Evolutionary conservation across 148 eudicot genomes (phyloP).

Genomic region (Polygonum maritimum): DNA sequence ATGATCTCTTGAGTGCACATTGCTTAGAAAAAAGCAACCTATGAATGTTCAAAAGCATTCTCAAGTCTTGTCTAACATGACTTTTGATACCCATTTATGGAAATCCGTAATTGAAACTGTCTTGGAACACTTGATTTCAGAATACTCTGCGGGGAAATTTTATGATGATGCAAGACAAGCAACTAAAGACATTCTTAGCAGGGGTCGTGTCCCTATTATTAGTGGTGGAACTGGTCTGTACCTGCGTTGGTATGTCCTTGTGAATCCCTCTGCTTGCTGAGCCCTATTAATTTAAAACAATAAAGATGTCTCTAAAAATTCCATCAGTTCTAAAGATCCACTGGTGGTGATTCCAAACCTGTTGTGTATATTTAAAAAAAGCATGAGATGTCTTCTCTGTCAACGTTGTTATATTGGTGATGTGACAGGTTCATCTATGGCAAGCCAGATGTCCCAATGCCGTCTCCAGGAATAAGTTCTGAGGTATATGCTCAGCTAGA

Average conservation of each 20-base stretch:
- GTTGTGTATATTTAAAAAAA: not conserved
- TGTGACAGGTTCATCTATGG: conserved; percentile 77
- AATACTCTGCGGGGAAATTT: conserved; percentile 87
- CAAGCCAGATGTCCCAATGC: conserved; percentile 90
- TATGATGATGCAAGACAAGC: conserved; percentile 81
- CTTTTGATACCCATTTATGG: not conserved
- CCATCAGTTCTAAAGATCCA: not conserved
- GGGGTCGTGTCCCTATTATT: conserved; percentile 81
- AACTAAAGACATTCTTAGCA: conserved; percentile 64
- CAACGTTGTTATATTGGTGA: not conserved
- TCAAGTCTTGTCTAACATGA: not conserved
- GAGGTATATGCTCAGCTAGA: conserved; percentile 71
- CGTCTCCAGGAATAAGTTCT: conserved; percentile 58
- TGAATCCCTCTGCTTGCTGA: conserved; percentile 3
- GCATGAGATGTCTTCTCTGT: not conserved
- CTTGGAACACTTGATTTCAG: conserved; percentile 20
- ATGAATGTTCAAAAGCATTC: not conserved
- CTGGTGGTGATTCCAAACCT: not conserved
- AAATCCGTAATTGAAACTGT: not conserved
- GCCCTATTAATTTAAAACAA: not conserved
- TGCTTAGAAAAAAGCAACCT: not conserved
- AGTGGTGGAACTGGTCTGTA: conserved; percentile 95
- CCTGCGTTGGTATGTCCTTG: conserved; percentile 69
- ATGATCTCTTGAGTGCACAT: not conserved
- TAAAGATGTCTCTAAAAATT: not conserved